Conservation (phyloP, 257 asterid genomes). For the Penstemon eatonii region DNA sequence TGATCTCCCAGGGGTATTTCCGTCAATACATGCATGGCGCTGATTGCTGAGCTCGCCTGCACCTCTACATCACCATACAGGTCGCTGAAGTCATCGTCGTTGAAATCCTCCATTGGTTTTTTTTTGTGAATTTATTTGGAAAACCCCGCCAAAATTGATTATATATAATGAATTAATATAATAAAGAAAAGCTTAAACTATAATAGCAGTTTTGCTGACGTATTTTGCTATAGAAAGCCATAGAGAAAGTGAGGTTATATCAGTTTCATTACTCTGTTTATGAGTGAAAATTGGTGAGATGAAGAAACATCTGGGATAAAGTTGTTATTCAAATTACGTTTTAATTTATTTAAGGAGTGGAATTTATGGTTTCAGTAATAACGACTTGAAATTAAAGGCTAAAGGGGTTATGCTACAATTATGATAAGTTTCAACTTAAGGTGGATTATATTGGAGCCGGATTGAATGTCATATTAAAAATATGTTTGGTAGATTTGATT, state of each 20-base stretch:
- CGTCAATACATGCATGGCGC: constrained; percentile 33
- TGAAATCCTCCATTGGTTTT: constrained; percentile 39
- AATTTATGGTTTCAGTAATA: too few species aligned
- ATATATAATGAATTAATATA: too few species aligned
- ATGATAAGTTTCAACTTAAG: too few species aligned
- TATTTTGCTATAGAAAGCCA: not conserved
- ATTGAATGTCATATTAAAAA: too few species aligned
- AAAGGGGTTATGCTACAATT: too few species aligned
- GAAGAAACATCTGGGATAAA: too few species aligned
- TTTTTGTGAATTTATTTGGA: not conserved
- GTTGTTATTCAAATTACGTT: too few species aligned
- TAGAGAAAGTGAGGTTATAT: too few species aligned
- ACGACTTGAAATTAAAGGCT: too few species aligned
- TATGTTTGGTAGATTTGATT: too few species aligned
- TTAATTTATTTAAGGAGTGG: too few species aligned
- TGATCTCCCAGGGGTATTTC: constrained; percentile 21
- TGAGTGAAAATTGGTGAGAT: not conserved
- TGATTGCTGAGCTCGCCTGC: constrained; percentile 52
- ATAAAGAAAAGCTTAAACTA: not conserved
- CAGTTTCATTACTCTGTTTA: not conserved
- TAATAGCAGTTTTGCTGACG: not conserved
- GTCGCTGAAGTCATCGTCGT: constrained; percentile 61
- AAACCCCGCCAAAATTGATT: not conserved
- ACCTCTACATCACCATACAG: constrained; percentile 61
- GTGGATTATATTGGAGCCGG: too few species aligned